These are phyloP conservation scores for Xerocomellus amylosporus DNA, from an alignment of 768 basidiomycete species.

Conservation along the genomic window DNA sequence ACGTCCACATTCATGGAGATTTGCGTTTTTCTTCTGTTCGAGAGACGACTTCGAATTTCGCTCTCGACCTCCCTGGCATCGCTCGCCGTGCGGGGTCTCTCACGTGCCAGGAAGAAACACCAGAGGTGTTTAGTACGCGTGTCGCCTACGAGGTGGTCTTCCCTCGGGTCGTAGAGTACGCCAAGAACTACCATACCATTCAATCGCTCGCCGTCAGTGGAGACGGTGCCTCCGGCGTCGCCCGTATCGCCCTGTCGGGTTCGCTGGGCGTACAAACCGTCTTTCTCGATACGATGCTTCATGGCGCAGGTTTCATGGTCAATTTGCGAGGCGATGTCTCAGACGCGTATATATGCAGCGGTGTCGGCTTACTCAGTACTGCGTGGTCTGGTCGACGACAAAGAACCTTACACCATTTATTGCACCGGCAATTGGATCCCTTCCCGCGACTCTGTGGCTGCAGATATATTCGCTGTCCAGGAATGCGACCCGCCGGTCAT, in stretches of 20 bases:
- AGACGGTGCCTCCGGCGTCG: slow-evolving; percentile 50
- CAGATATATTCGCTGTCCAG: slow-evolving; percentile 52
- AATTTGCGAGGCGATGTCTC: slow-evolving; percentile 51
- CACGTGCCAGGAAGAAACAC: slow-evolving; percentile 16
- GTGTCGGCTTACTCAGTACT: slow-evolving; percentile 48
- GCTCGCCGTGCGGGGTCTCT: slow-evolving; percentile 35
- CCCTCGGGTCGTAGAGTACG: slow-evolving; percentile 65
- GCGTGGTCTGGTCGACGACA: slow-evolving; percentile 39
- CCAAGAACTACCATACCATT: slow-evolving; percentile 55
- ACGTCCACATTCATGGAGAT: slow-evolving; percentile 46
- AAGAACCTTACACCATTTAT: slow-evolving; percentile 48
- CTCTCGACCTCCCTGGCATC: slow-evolving; percentile 35
- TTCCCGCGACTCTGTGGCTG: slow-evolving; percentile 44
- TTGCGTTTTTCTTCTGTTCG: slow-evolving; percentile 37
- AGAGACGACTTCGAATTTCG: slow-evolving; percentile 38
- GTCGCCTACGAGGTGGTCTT: slow-evolving; percentile 67
- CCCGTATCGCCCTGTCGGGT: slow-evolving; percentile 43
- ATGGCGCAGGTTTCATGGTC: slow-evolving; percentile 66
- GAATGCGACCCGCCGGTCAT: slow-evolving; percentile 37
- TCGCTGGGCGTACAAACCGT: slow-evolving; percentile 49
- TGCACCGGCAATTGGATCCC: slow-evolving; percentile 45
- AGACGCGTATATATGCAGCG: slow-evolving; percentile 63
- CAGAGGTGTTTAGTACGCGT: slow-evolving; percentile 53
- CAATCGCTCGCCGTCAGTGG: slow-evolving; percentile 49
- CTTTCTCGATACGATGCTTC: slow-evolving; percentile 66